Evolutionary conservation across 2,329 filamentous ascomycete species (phyloP).

Genomic region (Epicoccum nigrum): DNA sequence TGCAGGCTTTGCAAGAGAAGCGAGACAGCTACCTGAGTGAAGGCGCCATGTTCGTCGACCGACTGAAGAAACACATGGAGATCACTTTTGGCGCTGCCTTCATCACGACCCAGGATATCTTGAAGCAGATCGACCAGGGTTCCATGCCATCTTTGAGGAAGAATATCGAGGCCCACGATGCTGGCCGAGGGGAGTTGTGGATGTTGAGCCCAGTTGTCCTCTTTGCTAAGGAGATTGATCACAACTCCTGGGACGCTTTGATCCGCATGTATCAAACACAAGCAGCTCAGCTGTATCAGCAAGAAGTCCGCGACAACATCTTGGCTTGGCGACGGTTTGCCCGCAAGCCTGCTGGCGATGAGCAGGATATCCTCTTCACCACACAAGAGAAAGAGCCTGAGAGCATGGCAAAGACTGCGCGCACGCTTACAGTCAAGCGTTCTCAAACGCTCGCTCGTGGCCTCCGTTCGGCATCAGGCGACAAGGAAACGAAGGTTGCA

Average conservation of each 20-base stretch:
- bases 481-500: constrained; percentile 62
- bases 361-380: constrained; percentile 86
- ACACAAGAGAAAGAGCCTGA: constrained; percentile 88
- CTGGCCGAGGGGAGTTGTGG: constrained; percentile 78
- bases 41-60: constrained; percentile 75
- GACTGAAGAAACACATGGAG: constrained; percentile 81
- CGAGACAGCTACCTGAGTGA: constrained; percentile 85
- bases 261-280: constrained; percentile 81
- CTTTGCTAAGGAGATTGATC: constrained; percentile 85
- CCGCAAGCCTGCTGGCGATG: constrained; percentile 76
- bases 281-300: constrained; percentile 76
- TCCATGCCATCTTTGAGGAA: constrained; percentile 63
- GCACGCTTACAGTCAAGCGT: constrained; percentile 91
- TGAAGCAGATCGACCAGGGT: constrained; percentile 57
- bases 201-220: constrained; percentile 86
- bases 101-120: constrained; percentile 69
- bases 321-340: constrained; percentile 80
- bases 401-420: constrained; percentile 68
- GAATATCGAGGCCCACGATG: constrained; percentile 71
- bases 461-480: constrained; percentile 70
- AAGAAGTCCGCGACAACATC: constrained; percentile 79
- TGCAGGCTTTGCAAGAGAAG: constrained; percentile 94
- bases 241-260: constrained; percentile 78
- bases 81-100: constrained; percentile 79
- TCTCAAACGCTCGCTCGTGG: constrained; percentile 84